Base-by-base conservation (phyloP, 148 eudicot species). In the Bassia scoparia region DNA sequence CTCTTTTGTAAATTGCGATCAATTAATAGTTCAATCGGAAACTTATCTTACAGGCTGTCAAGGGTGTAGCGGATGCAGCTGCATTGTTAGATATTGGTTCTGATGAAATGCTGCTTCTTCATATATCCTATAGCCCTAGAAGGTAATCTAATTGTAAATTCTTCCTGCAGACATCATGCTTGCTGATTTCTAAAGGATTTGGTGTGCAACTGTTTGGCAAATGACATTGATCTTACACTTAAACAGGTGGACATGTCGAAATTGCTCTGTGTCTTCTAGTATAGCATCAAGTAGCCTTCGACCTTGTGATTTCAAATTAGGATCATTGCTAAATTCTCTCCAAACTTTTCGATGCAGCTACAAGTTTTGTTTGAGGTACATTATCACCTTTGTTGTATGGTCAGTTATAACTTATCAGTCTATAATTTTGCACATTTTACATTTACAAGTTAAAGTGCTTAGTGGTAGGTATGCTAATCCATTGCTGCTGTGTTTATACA, bases 271-370 rank as follows among this genome's bases (percentile, higher is more conserved):
- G 68, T 81, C 92, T 80, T 87, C 97, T 77, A 91, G 88, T 86
- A 85, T 95, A 54, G 80, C 97, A 29, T 84, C 97, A 56, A 90
- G 88, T 86, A 91, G 87, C 76, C 81, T 95, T 72, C 86, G 90
- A 55, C 97, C 97, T 62, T 95, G 97, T 87, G 99, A 95, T 78
- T 92, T 95, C 74, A 91, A 86, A 84, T 81, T 89, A 92, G 99
- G 97, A 81, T 84, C 74, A 79, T 86, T 88, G 49, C 77, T 92
- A 37, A 82, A 79, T 68, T 82, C 97, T 62, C 88, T 91, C 74
- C 96, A 91, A 76, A 80, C 83, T 67, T 88, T 91, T 82, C 81
- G 80, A 79, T 91, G 96, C 81, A 80, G 79, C 58, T 91, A 95
- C 77, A 84, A 76, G 69, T 88, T 95, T 72, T 86, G 86, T 72